phyloP scores from a whole-genome alignment of 768 basidiomycete species.

The Jaapia argillacea region DNA sequence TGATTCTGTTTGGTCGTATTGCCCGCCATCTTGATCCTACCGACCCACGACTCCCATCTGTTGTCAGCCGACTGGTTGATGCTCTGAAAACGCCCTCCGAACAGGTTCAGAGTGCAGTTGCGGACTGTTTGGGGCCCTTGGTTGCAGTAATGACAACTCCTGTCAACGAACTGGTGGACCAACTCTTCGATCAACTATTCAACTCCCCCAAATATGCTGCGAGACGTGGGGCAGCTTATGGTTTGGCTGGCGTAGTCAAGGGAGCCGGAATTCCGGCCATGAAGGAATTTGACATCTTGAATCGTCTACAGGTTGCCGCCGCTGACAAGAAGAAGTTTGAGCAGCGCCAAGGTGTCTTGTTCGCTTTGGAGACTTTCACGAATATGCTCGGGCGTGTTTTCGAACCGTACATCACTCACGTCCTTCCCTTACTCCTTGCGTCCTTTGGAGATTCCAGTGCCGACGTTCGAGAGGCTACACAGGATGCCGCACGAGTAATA shows the following conservation, averaged over 20 bases:
- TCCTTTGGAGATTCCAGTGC: slow-evolving; percentile 79
- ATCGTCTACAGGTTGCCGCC: slow-evolving; percentile 58
- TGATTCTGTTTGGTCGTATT: slow-evolving; percentile 89
- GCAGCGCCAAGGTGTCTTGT: slow-evolving; percentile 87
- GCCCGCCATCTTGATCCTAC: slow-evolving; percentile 77
- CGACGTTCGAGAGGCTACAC: slow-evolving; percentile 89
- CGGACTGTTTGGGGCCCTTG: slow-evolving; percentile 88
- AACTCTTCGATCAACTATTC: slow-evolving; percentile 68
- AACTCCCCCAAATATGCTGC: slow-evolving; percentile 79
- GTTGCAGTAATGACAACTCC: slow-evolving; percentile 58
- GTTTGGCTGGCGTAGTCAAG: slow-evolving; percentile 84
- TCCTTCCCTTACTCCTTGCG: slow-evolving; percentile 73
- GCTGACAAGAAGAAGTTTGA: slow-evolving; percentile 89
- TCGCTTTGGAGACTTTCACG: slow-evolving; percentile 89
- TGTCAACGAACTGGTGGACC: slow-evolving; percentile 57
- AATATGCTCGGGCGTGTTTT: slow-evolving; percentile 81
- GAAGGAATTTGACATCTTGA: slow-evolving; percentile 76
- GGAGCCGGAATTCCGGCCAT: slow-evolving; percentile 83
- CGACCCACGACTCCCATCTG: slow-evolving; percentile 68
- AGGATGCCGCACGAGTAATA: slow-evolving; percentile 86
- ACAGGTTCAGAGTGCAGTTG: slow-evolving; percentile 92
- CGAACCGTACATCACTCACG: slow-evolving; percentile 84
- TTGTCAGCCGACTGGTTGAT: slow-evolving; percentile 79
- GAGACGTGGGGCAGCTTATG: slow-evolving; percentile 96
- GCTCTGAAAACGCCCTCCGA: slow-evolving; percentile 92